Evolutionary conservation across 139 green algal genomes (phyloP).

Genomic region (Chlamydomonas asymmetrica): DNA sequence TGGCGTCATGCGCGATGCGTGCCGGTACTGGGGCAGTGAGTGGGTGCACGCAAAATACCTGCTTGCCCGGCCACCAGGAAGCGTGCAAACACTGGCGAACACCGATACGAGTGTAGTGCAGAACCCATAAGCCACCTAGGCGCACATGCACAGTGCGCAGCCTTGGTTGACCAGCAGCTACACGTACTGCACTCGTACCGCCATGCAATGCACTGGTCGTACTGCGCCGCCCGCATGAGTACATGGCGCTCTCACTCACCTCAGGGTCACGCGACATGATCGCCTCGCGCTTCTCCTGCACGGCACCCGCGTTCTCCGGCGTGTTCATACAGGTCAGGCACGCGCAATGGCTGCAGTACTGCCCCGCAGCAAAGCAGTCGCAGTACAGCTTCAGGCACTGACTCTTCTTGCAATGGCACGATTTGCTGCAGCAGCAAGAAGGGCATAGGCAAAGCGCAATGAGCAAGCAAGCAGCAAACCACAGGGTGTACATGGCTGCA

Average conservation of each 20-base stretch:
- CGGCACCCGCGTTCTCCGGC: slow-evolving; percentile 18
- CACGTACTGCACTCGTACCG: neutral
- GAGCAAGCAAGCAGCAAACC: no score
- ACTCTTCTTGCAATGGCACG: slow-evolving; percentile 82
- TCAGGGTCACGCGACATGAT: slow-evolving; percentile 44
- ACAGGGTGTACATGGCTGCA: neutral
- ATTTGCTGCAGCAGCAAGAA: slow-evolving; percentile 21
- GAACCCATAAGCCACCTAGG: neutral
- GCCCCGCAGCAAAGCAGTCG: slow-evolving; percentile 55
- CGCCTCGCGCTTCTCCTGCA: slow-evolving; percentile 34
- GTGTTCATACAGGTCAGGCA: slow-evolving; percentile 57
- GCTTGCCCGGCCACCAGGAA: neutral
- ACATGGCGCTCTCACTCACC: neutral
- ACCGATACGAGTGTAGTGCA: neutral
- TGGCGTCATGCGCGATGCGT: neutral
- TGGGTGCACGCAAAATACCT: neutral
- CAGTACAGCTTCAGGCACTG: slow-evolving; percentile 90
- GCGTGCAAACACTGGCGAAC: neutral
- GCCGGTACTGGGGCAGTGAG: neutral
- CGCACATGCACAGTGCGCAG: no score
- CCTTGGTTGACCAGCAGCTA: neutral
- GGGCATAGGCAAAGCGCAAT: slow-evolving; percentile 42
- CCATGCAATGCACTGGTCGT: neutral
- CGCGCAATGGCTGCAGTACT: slow-evolving; percentile 51
- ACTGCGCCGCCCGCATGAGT: neutral